Percentiles rank a stretch among this genome's conserved stretches.
These are phyloP conservation scores for Sporodiniella umbellata DNA, from an alignment of 371 early-diverging fungal species.

Conservation along the genomic window DNA sequence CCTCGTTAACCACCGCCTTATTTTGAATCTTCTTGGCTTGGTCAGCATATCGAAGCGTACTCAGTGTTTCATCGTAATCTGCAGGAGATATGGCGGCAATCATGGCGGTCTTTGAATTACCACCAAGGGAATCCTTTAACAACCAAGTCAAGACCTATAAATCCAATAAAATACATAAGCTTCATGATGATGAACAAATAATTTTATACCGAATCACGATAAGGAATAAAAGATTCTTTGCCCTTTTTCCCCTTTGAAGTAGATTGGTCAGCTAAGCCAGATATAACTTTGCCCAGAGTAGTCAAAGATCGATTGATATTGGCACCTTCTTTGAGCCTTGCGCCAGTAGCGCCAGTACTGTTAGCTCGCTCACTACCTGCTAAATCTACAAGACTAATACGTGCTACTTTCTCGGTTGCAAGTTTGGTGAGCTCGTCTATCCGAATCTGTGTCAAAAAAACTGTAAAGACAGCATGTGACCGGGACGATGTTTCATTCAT, in stretches of 20 bases:
- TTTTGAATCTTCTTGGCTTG: slow-evolving; percentile 92
- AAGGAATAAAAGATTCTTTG: slow-evolving; percentile 73
- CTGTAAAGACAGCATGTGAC: slow-evolving; percentile 93
- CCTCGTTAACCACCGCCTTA: slow-evolving; percentile 91
- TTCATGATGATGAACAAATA: neutral
- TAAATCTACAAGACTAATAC: slow-evolving; percentile 79
- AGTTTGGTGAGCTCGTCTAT: slow-evolving; percentile 57
- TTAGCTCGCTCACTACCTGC: slow-evolving; percentile 97
- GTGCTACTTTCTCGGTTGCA: slow-evolving; percentile 73
- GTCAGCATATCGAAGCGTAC: slow-evolving; percentile 94
- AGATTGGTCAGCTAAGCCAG: slow-evolving; percentile 84
- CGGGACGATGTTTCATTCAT: slow-evolving; percentile 96
- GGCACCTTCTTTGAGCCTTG: slow-evolving; percentile 95
- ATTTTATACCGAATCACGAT: slow-evolving; percentile 80
- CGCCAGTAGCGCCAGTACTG: slow-evolving; percentile 94
- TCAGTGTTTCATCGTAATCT: slow-evolving; percentile 85
- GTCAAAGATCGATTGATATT: slow-evolving; percentile 97
- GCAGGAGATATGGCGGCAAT: slow-evolving; percentile 86
- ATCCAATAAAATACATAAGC: neutral
- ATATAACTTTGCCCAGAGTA: slow-evolving; percentile 97
- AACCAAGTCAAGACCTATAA: slow-evolving; percentile 83
- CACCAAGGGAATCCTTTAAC: slow-evolving; percentile 91
- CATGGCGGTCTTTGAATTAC: slow-evolving; percentile 94
- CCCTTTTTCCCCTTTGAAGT: slow-evolving; percentile 45
- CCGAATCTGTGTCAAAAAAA: slow-evolving; percentile 72